These are phyloP conservation scores for Patellaria atrata DNA, from an alignment of 495 filamentous ascomycete species.

Conservation along the genomic window DNA sequence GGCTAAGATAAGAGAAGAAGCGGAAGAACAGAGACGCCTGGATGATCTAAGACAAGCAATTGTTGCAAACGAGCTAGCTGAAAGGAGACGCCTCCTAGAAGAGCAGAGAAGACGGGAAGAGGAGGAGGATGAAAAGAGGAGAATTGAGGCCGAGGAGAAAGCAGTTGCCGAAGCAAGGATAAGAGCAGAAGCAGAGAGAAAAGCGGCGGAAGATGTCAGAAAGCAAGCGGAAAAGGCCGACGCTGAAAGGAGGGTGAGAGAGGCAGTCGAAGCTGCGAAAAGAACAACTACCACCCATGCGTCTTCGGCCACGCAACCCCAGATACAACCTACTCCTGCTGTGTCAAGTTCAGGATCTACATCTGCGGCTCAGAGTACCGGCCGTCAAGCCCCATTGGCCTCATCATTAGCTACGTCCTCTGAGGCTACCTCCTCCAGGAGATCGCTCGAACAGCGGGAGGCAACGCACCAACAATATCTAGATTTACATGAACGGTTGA, in stretches of 20 bases:
- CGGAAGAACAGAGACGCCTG: slow-evolving; percentile 9
- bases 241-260: slow-evolving; percentile 15
- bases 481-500: slow-evolving; percentile 57
- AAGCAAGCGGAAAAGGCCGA: slow-evolving; percentile 7
- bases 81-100: too few relatives aligned
- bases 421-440: slow-evolving; percentile 1
- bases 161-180: slow-evolving; percentile 5
- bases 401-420: not conserved
- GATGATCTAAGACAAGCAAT: too few relatives aligned
- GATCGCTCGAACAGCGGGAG: slow-evolving; percentile 22
- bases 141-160: slow-evolving; percentile 9
- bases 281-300: slow-evolving; percentile 13
- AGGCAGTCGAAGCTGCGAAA: slow-evolving; percentile 15
- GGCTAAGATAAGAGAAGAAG: slow-evolving; percentile 15
- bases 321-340: too few relatives aligned
- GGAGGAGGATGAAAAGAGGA: slow-evolving; percentile 6
- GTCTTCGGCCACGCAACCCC: slow-evolving; percentile 2
- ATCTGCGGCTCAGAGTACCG: slow-evolving; percentile 1
- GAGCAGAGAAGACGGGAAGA: slow-evolving; percentile 3
- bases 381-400: slow-evolving; percentile 1
- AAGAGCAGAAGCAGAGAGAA: slow-evolving; percentile 4
- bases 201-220: slow-evolving; percentile 2
- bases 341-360: too few relatives aligned
- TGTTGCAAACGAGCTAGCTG: too few relatives aligned
- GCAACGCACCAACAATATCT: slow-evolving; percentile 45